Evolutionary conservation across 495 filamentous ascomycete genomes (phyloP).

Genomic region (Parachaetomium inaequale): DNA sequence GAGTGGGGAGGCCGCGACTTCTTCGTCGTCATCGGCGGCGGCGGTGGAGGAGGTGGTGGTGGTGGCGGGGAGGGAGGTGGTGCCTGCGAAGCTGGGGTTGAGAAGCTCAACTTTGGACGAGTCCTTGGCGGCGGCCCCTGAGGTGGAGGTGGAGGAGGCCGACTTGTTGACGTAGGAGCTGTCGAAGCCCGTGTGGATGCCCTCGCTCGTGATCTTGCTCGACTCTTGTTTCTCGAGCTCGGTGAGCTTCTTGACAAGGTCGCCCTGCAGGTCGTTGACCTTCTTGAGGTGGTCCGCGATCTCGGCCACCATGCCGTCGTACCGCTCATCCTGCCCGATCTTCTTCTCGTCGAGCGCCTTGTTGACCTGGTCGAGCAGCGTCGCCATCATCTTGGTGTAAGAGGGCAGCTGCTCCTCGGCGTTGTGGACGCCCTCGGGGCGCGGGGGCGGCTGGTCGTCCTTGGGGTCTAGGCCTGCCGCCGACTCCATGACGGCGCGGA

Average conservation of each 20-base stretch:
- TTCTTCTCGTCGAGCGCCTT: conserved; percentile 72
- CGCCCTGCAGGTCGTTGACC: conserved; percentile 70
- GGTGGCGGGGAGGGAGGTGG: conserved; percentile 16
- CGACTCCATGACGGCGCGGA: conserved; percentile 79
- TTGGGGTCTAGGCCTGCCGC: conserved; percentile 54
- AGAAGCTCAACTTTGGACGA: conserved; percentile 67
- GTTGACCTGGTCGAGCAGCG: conserved; percentile 89
- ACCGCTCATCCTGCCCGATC: conserved; percentile 53
- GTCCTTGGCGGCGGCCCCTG: conserved; percentile 41
- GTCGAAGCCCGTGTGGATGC: conserved; percentile 88
- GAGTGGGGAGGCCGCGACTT: conserved; percentile 69
- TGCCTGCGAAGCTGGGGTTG: conserved; percentile 58
- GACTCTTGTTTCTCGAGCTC: conserved; percentile 83
- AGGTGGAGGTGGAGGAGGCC: conserved; percentile 28
- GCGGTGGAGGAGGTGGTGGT: not conserved
- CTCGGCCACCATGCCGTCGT: conserved; percentile 69
- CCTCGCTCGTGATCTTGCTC: conserved; percentile 90
- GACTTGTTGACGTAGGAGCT: conserved; percentile 71
- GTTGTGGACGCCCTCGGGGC: conserved; percentile 68
- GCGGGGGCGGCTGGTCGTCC: conserved; percentile 72
- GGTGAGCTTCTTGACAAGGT: conserved; percentile 67
- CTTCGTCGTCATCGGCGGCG: conserved; percentile 54
- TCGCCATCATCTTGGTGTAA: conserved; percentile 94
- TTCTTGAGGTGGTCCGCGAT: conserved; percentile 71
- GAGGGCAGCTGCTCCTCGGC: conserved; percentile 68